Conservation (phyloP, 179 eudicot genomes). For the Carnegiea gigantea region DNA sequence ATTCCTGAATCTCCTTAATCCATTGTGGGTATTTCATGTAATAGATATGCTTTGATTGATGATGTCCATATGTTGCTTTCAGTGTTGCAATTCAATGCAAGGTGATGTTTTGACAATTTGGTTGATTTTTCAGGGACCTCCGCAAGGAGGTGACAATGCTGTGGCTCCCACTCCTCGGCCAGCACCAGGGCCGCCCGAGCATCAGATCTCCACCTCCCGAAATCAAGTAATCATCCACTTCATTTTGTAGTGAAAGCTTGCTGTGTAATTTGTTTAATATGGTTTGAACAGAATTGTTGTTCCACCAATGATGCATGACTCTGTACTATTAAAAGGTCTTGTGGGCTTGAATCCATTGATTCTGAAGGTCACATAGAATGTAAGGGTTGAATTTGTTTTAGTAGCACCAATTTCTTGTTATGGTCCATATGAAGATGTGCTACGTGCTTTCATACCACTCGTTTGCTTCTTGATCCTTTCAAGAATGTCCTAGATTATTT, state of each 20-base stretch:
- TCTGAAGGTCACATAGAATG: not conserved
- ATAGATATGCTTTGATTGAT: not conserved
- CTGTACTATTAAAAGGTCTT: not conserved
- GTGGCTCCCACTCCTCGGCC: slow-evolving; percentile 25
- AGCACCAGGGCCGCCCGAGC: slow-evolving; percentile 32
- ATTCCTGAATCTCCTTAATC: not conserved
- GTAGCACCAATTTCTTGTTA: not conserved
- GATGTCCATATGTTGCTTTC: not conserved
- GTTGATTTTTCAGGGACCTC: slow-evolving; percentile 31
- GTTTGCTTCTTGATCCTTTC: not conserved
- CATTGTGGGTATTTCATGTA: not conserved
- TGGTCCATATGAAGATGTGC: not conserved
- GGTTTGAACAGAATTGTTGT: not conserved
- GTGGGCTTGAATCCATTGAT: not conserved
- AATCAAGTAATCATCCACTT: slow-evolving; percentile 30
- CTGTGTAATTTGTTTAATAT: not conserved
- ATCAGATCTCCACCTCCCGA: slow-evolving; percentile 38
- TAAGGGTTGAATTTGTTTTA: not conserved
- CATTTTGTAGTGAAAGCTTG: not conserved
- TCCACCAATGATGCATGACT: not conserved
- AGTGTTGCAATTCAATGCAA: not conserved
- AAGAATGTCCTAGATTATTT: slow-evolving; percentile 7
- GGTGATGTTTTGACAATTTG: not conserved
- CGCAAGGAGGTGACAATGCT: slow-evolving; percentile 41
- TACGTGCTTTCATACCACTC: not conserved